Evolutionary conservation across 2,329 filamentous ascomycete genomes (phyloP).

Genomic region (Scopulariopsis brevicaulis): DNA sequence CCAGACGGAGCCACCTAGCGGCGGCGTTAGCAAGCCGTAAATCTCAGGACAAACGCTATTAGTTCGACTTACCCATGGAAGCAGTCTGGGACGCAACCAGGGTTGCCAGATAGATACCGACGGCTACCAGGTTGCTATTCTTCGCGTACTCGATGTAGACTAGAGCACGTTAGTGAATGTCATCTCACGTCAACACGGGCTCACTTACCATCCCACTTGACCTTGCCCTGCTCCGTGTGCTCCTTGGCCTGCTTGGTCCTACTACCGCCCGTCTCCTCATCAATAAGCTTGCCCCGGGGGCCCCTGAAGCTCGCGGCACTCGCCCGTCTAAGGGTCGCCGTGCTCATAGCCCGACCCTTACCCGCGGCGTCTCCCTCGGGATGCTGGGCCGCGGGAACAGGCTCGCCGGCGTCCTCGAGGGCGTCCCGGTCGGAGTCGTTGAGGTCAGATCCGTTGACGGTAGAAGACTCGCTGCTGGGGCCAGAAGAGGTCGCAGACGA

Average conservation of each 20-base stretch:
- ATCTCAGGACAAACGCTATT: not conserved
- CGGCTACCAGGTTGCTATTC: conserved; percentile 80
- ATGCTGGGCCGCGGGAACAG: conserved; percentile 55
- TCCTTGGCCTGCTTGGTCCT: conserved; percentile 79
- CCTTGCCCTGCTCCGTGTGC: conserved; percentile 85
- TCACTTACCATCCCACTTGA: conserved; percentile 64
- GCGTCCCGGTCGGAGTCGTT: conserved; percentile 46
- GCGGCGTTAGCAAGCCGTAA: not conserved
- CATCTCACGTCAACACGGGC: not conserved
- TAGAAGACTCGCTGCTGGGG: conserved; percentile 43
- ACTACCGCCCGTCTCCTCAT: conserved; percentile 62
- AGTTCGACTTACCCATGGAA: conserved; percentile 54
- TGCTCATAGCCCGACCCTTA: conserved; percentile 57
- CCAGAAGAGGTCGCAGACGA: conserved; percentile 24
- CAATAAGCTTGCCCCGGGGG: conserved; percentile 69
- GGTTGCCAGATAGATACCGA: conserved; percentile 65
- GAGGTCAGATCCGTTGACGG: conserved; percentile 38
- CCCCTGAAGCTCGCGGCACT: conserved; percentile 86
- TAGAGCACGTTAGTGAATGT: conserved; percentile 8
- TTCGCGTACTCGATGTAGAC: conserved; percentile 94
- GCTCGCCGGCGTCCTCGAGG: conserved; percentile 69
- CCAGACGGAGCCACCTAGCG: conserved; percentile 72
- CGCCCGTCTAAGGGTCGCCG: conserved; percentile 73
- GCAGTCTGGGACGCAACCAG: conserved; percentile 72
- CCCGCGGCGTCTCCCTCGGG: conserved; percentile 37